Percentiles rank a stretch among this genome's conserved stretches.
phyloP scores from a whole-genome alignment of 192 early-diverging fungal species.

The Coemansia sp. region DNA sequence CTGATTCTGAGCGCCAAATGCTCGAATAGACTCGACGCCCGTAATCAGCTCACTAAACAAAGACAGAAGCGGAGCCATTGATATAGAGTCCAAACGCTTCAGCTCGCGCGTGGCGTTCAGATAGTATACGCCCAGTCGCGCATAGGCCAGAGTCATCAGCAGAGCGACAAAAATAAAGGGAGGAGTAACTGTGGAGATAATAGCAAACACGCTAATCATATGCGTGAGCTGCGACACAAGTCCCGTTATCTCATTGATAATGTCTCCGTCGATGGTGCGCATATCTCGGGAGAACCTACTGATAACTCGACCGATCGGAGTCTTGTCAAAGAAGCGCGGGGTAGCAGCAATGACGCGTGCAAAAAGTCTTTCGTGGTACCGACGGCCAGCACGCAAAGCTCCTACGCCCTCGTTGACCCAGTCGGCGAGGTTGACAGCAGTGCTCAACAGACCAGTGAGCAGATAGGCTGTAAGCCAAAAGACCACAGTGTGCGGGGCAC shows the following conservation, averaged over 20 bases:
- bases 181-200: constrained; percentile 71
- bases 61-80: constrained; percentile 75
- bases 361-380: constrained; percentile 63
- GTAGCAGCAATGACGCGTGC: constrained; percentile 69
- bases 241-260: constrained; percentile 57
- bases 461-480: constrained; percentile 70
- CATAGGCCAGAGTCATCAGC: constrained; percentile 62
- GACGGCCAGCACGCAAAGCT: constrained; percentile 59
- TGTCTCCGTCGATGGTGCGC: constrained; percentile 75
- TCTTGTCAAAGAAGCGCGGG: constrained; percentile 88
- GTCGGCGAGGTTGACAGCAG: constrained; percentile 40
- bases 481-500: constrained; percentile 5
- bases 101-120: constrained; percentile 82
- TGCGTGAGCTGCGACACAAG: constrained; percentile 61
- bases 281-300: constrained; percentile 92
- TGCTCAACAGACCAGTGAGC: constrained; percentile 57
- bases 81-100: constrained; percentile 84
- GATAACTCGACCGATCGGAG: constrained; percentile 86
- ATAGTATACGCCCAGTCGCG: constrained; percentile 71
- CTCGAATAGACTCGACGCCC: constrained; percentile 82
- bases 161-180: constrained; percentile 72
- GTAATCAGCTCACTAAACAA: constrained; percentile 82
- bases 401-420: constrained; percentile 31
- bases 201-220: constrained; percentile 61
- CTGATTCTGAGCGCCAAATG: constrained; percentile 77